Evolutionary conservation across 2,329 filamentous ascomycete genomes (phyloP).

Genomic region (Fusarium ambrosium): DNA sequence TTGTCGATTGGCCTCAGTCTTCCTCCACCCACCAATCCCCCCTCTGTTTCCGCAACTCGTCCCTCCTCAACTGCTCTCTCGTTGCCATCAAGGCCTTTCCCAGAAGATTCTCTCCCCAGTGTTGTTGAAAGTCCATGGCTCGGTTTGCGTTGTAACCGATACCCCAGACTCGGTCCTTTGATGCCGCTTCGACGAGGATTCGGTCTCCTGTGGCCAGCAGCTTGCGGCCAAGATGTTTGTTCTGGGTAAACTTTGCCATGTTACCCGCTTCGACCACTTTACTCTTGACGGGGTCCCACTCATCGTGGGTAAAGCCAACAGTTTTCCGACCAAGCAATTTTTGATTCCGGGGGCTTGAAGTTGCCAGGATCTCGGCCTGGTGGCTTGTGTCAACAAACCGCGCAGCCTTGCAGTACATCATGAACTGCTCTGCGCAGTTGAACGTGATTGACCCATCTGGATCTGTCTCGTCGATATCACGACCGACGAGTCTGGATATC

Average conservation of each 20-base stretch:
- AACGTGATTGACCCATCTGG: constrained; percentile 46
- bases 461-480: constrained; percentile 31
- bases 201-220: constrained; percentile 50
- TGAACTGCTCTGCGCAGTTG: constrained; percentile 56
- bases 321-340: constrained; percentile 47
- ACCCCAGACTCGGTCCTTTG: constrained; percentile 51
- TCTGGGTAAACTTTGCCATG: constrained; percentile 52
- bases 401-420: constrained; percentile 58
- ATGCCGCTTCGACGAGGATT: constrained; percentile 50
- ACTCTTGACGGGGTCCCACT: constrained; percentile 52
- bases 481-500: constrained; percentile 48
- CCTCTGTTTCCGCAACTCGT: background rate
- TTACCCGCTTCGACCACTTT: constrained; percentile 50
- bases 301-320: constrained; percentile 44
- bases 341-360: constrained; percentile 46
- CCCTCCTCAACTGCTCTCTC: constrained; percentile 31
- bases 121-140: constrained; percentile 43
- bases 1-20: constrained; percentile 10
- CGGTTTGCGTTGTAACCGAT: constrained; percentile 51
- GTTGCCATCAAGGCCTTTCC: constrained; percentile 50
- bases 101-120: constrained; percentile 51
- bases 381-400: constrained; percentile 50
- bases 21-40: background rate
- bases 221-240: constrained; percentile 44
- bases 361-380: constrained; percentile 44